These are phyloP conservation scores for Tilletia caries DNA, from an alignment of 1,284 basidiomycete species.

Conservation along the genomic window DNA sequence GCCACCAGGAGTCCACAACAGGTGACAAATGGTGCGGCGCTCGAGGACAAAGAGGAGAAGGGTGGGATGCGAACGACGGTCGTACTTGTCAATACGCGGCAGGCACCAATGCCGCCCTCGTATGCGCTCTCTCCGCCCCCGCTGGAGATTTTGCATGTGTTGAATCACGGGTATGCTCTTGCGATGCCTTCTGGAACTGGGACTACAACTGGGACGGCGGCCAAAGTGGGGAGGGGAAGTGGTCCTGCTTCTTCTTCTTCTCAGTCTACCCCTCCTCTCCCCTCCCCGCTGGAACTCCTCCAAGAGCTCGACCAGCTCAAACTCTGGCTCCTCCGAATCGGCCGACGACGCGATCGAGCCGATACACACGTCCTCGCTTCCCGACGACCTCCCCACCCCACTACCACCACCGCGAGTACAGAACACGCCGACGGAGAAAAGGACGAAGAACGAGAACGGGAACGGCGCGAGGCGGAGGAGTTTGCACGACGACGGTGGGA, in stretches of 20 bases:
- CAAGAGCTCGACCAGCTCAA: slow-evolving; percentile 13
- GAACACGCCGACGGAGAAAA: too few relatives aligned
- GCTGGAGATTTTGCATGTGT: not conserved
- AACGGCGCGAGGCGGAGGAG: not conserved
- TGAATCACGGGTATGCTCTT: not conserved
- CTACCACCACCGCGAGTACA: too few relatives aligned
- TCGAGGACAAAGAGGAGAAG: not conserved
- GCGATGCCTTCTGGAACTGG: not conserved
- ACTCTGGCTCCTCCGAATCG: slow-evolving; percentile 5
- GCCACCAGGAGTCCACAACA: too few relatives aligned
- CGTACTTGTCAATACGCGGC: slow-evolving; percentile 5
- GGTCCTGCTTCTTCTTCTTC: not conserved
- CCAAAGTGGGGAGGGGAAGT: not conserved
- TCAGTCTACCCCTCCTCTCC: not conserved
- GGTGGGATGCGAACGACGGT: not conserved
- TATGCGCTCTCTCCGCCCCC: slow-evolving; percentile 9
- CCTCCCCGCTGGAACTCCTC: slow-evolving; percentile 5
- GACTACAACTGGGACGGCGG: not conserved
- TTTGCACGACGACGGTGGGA: not conserved
- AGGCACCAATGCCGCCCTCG: not conserved
- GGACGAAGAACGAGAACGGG: not conserved
- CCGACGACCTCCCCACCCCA: too few relatives aligned
- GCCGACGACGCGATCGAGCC: not conserved
- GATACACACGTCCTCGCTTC: not conserved
- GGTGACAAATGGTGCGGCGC: too few relatives aligned